These are phyloP conservation scores for Prunus dulcis DNA, from an alignment of 306 rosid genomes.

Conservation along the genomic window DNA sequence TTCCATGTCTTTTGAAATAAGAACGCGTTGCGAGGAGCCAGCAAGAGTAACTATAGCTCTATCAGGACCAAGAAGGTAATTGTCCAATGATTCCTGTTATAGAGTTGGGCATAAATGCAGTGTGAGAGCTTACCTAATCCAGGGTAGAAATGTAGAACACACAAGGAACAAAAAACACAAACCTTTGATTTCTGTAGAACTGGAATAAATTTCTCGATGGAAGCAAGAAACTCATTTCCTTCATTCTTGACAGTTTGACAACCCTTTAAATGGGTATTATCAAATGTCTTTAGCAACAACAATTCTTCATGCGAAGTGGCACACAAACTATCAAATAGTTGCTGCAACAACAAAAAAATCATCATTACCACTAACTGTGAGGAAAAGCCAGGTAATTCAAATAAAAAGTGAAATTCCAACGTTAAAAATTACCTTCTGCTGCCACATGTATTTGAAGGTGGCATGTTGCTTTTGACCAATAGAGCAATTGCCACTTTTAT, in stretches of 20 bases:
- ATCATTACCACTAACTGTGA: conserved; percentile 6
- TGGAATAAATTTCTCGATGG: conserved; percentile 57
- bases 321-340: conserved; percentile 64
- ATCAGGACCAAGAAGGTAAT: conserved; percentile 49
- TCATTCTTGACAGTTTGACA: conserved; percentile 53
- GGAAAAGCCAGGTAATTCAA: conserved; percentile 8
- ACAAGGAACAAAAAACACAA: conserved; percentile 18
- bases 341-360: conserved; percentile 48
- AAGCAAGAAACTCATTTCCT: conserved; percentile 42
- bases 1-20: conserved; percentile 64
- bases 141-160: conserved; percentile 21
- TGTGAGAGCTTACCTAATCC: conserved; percentile 8
- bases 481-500: conserved; percentile 28
- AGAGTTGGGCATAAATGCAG: conserved; percentile 18
- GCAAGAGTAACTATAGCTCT: conserved; percentile 40
- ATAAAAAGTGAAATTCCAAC: neutral
- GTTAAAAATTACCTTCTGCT: conserved; percentile 58
- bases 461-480: conserved; percentile 47
- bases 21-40: conserved; percentile 24
- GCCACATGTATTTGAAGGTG: conserved; percentile 76
- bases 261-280: conserved; percentile 49
- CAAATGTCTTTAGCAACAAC: conserved; percentile 55
- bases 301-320: conserved; percentile 49
- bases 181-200: conserved; percentile 68
- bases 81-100: conserved; percentile 70